These are phyloP conservation scores for Thermomucor indicae-seudaticae DNA, from an alignment of 371 early-diverging fungal species.

Conservation along the genomic window DNA sequence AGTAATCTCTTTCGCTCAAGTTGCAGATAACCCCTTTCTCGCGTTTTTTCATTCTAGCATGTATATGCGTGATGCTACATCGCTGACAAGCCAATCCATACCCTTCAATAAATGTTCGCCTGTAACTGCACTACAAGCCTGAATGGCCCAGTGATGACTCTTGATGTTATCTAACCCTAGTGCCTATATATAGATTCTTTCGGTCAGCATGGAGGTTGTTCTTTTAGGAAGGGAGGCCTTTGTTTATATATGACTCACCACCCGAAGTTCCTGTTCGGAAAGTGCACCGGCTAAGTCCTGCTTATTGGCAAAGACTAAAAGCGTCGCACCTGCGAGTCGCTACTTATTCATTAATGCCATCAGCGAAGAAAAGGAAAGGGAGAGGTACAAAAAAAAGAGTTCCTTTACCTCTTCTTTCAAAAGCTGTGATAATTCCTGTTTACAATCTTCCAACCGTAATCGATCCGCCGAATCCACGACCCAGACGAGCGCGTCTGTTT, in stretches of 20 bases:
- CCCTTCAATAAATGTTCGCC: conserved; percentile 84
- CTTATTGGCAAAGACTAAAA: conserved; percentile 95
- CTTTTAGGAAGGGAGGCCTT: not conserved
- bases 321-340: conserved; percentile 68
- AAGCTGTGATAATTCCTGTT: conserved; percentile 69
- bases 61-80: conserved; percentile 87
- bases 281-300: conserved; percentile 91
- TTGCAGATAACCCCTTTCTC: no score
- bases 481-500: conserved; percentile 98
- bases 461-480: conserved; percentile 97
- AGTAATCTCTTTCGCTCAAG: no score
- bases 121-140: conserved; percentile 87
- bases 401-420: conserved; percentile 68
- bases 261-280: conserved; percentile 64
- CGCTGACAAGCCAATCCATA: conserved; percentile 91
- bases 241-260: conserved; percentile 30
- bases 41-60: conserved; percentile 44
- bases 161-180: conserved; percentile 71
- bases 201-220: not conserved
- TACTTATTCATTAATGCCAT: conserved; percentile 11
- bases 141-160: conserved; percentile 92
- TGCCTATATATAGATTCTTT: conserved; percentile 31
- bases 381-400: no score
- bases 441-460: conserved; percentile 78
- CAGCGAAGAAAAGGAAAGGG: not conserved